Conservation (phyloP, 1,284 basidiomycete species). For the Cutaneotrichosporon sp. region DNA sequence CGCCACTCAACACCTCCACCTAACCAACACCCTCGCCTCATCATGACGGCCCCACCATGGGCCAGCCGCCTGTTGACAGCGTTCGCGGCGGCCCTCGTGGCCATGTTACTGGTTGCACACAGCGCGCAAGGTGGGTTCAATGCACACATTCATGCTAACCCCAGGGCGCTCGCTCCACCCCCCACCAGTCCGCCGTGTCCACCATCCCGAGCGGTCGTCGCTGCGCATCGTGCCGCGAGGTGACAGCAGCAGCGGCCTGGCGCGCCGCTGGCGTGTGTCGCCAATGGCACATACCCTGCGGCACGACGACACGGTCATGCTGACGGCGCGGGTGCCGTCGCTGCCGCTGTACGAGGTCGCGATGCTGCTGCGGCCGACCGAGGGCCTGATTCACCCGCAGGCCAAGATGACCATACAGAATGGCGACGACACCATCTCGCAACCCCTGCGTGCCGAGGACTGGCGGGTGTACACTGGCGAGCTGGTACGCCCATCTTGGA, state of each 20-base stretch:
- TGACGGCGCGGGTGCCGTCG: slow-evolving; percentile 30
- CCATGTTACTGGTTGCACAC: not conserved
- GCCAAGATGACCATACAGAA: slow-evolving; percentile 54
- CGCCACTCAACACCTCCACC: no score
- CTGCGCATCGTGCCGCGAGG: slow-evolving; percentile 57
- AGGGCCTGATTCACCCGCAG: slow-evolving; percentile 68
- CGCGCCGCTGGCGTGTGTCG: slow-evolving; percentile 13
- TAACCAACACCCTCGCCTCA: not conserved
- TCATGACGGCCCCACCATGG: not conserved
- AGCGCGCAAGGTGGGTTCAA: not conserved
- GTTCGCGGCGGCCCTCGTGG: not conserved
- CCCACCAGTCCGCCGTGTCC: slow-evolving; percentile 35
- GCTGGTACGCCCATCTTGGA: slow-evolving; percentile 56
- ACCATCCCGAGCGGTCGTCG: slow-evolving; percentile 26
- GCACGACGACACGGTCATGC: slow-evolving; percentile 38
- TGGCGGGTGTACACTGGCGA: slow-evolving; percentile 60
- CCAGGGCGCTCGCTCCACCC: slow-evolving; percentile 38
- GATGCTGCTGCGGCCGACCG: slow-evolving; percentile 63
- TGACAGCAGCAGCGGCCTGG: not conserved
- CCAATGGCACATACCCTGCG: slow-evolving; percentile 29
- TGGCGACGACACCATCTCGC: not conserved
- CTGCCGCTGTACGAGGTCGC: slow-evolving; percentile 27
- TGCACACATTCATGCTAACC: not conserved
- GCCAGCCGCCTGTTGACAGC: not conserved
- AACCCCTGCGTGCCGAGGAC: slow-evolving; percentile 29